Evolutionary conservation across 1,284 basidiomycete species (phyloP).

Genomic region (Apiotrichum gamsii): DNA sequence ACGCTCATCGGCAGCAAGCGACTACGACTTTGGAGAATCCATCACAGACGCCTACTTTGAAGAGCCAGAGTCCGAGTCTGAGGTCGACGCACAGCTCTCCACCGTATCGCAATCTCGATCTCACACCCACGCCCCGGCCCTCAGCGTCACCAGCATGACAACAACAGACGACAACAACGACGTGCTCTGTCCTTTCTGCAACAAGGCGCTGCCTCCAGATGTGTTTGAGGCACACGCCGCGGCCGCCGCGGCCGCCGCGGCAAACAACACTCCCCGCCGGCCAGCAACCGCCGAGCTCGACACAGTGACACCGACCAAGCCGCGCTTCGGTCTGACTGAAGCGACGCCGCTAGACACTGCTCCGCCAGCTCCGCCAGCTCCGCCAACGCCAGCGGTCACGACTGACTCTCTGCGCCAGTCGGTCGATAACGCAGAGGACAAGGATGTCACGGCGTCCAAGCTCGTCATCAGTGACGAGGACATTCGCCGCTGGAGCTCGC

Average conservation of each 20-base stretch:
- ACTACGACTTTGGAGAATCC: no score
- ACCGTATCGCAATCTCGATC: no score
- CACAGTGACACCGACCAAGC: neutral
- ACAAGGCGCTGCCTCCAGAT: conserved; percentile 32
- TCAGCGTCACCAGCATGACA: neutral
- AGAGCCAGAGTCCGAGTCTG: no score
- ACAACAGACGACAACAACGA: neutral
- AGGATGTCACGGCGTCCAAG: conserved; percentile 19
- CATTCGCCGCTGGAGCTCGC: conserved; percentile 28
- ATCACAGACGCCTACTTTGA: neutral
- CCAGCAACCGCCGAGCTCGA: no score
- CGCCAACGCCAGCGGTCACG: conserved; percentile 3
- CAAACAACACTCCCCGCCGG: no score
- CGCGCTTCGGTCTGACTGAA: neutral
- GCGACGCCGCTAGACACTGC: no score
- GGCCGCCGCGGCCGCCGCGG: no score
- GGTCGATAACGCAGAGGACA: conserved; percentile 28
- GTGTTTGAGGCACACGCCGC: conserved; percentile 9
- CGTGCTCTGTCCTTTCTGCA: conserved; percentile 40
- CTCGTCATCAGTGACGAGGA: conserved; percentile 26
- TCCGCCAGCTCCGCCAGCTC: no score
- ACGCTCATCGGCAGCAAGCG: no score
- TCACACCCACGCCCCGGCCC: no score
- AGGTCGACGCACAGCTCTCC: no score
- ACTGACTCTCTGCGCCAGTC: conserved; percentile 4